Base-by-base conservation (phyloP, 202 grass and related monocot genomes). In the Schoenoplectus tabernaemontani region DNA sequence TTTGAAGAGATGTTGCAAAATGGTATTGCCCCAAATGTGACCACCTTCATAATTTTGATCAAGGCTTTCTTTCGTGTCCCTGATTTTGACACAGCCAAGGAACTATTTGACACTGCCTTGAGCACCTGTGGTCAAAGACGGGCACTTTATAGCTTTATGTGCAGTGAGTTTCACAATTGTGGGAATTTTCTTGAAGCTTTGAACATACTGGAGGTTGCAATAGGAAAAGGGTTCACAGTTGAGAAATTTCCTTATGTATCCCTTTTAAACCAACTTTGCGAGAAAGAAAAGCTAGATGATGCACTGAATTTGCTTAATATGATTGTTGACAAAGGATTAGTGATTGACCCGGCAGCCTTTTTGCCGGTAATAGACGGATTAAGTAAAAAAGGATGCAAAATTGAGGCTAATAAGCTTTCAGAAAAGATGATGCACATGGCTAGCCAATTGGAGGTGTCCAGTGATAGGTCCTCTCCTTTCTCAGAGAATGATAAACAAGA, bases 1-100 rank as follows among this genome's bases (percentile, higher is more conserved):
- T 81, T 98, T 54, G 88, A 98, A 80, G 95, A 98, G 77, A 98
- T 98, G 95, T 82, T 94, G 56, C 82, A 94, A 50, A 94, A 94
- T 81, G 82, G 83, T 82, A 83, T 94, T 48, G 68, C 91, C 82
- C 95, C 91, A 79, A 98, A 92, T 48, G 66, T 92, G 81, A 81
- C 84, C 81, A 92, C 95, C 84, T 98, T 94, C 81, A 86, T 82
- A 57, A 17, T 94, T 82, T 86, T 98, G 84, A 92, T 98, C 60
- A 92, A 89, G 86, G 87, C 84, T 41, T 92, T 90, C 78, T 92
- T 88, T 77, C 85, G 82, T 69, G 57, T 60, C 81, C 38, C 84
- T 28, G 86, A 98, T 79, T 94, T 98, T 84, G 26, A 86, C 81
- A 78, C 85, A 78, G 91, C 91, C 57, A 81, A 90, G 53, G 86